Evolutionary conservation across 2,329 filamentous ascomycete genomes (phyloP).

Genomic region (Ophiocordyceps unilateralis): DNA sequence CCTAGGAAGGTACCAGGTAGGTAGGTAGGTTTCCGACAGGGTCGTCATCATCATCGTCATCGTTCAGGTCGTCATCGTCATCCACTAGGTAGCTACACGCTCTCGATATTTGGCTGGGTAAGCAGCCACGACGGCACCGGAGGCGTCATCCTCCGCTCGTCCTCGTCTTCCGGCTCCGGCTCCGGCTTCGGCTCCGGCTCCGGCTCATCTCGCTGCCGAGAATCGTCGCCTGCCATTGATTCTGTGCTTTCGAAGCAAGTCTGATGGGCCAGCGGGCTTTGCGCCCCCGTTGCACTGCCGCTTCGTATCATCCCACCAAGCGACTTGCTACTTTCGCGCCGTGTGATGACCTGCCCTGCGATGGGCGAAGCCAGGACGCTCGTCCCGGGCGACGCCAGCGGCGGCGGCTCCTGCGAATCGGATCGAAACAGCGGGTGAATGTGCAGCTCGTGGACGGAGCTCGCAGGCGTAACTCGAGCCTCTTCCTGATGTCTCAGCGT

Average conservation of each 20-base stretch:
- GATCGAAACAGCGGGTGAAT: constrained; percentile 67
- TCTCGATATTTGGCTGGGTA: constrained; percentile 12
- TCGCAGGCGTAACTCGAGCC: constrained; percentile 6
- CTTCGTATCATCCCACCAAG: constrained; percentile 37
- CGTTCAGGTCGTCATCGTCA: neutral
- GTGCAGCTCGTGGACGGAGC: constrained; percentile 38
- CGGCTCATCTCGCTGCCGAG: no score
- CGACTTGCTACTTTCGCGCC: constrained; percentile 31
- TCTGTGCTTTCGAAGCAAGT: constrained; percentile 24
- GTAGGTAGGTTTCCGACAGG: neutral
- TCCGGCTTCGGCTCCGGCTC: neutral
- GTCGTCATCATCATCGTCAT: neutral
- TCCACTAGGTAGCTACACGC: neutral
- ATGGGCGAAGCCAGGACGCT: constrained; percentile 53
- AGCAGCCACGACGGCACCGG: constrained; percentile 46
- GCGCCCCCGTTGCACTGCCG: constrained; percentile 30
- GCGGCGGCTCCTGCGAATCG: constrained; percentile 50
- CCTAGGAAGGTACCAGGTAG: no score
- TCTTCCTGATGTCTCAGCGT: constrained; percentile 13
- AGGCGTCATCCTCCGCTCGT: constrained; percentile 33
- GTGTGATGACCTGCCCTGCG: constrained; percentile 45
- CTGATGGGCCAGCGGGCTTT: constrained; percentile 30
- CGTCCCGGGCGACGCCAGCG: constrained; percentile 50
- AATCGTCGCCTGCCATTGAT: neutral
- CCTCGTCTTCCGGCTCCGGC: constrained; percentile 6